phyloP scores from a whole-genome alignment of 2,329 filamentous ascomycete species.

The Xylariaceae sp. region DNA sequence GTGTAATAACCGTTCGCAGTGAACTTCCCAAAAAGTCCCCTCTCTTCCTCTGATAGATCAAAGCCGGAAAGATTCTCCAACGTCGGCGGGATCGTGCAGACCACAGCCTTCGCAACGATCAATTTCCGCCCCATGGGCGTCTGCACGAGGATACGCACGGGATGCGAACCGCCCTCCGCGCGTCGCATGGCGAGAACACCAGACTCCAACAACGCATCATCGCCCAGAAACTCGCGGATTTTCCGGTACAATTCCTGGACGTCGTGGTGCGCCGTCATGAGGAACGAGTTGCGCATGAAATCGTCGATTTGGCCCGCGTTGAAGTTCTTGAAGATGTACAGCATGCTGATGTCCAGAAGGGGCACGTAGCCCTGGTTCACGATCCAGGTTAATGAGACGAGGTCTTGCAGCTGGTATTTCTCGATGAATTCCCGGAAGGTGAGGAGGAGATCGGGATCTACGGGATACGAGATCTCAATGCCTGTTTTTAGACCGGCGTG shows the following conservation, averaged over 20 bases:
- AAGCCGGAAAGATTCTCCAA: slow-evolving; percentile 34
- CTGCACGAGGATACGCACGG: slow-evolving; percentile 28
- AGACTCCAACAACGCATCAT: slow-evolving; percentile 10
- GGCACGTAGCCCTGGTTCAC: slow-evolving; percentile 9
- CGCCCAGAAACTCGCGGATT: slow-evolving; percentile 4
- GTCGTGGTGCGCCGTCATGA: slow-evolving; percentile 9
- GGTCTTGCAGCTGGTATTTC: slow-evolving; percentile 14
- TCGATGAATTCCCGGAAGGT: slow-evolving; percentile 16
- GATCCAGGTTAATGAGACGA: neutral
- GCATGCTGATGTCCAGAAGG: slow-evolving; percentile 11
- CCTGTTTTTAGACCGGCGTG: slow-evolving; percentile 7
- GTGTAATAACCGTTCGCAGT: slow-evolving; percentile 4
- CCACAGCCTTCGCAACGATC: slow-evolving; percentile 37
- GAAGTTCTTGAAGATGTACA: slow-evolving; percentile 21
- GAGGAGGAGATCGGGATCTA: slow-evolving; percentile 13
- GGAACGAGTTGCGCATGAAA: neutral
- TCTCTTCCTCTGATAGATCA: slow-evolving; percentile 34
- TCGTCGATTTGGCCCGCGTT: neutral
- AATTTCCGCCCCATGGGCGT: slow-evolving; percentile 30
- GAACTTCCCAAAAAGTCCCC: slow-evolving; percentile 35
- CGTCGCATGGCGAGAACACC: no score
- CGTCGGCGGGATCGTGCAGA: slow-evolving; percentile 40
- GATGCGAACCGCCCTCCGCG: neutral
- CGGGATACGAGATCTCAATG: slow-evolving; percentile 15
- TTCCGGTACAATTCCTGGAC: slow-evolving; percentile 12